Percentiles rank a stretch among this genome's conserved stretches.
These are phyloP conservation scores for Dactylellina drechsleri DNA, from an alignment of 2,329 filamentous ascomycete genomes.

Conservation along the genomic window DNA sequence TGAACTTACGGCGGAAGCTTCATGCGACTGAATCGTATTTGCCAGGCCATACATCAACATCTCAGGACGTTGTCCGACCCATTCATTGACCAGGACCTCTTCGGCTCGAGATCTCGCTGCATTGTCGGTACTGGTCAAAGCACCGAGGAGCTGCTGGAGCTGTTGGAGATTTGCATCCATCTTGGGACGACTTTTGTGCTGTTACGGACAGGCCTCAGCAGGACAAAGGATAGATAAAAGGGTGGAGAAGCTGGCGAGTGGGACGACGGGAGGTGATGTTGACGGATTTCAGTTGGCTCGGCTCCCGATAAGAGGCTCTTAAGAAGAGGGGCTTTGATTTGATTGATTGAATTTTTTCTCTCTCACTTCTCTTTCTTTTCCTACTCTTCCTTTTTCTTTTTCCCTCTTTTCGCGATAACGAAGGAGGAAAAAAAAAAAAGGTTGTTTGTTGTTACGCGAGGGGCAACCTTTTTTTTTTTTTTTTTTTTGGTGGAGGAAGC, in stretches of 20 bases:
- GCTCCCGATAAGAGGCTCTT: constrained; percentile 7
- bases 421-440: constrained; percentile 30
- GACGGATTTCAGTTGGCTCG: constrained; percentile 19
- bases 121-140: constrained; percentile 90
- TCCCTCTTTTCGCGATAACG: constrained; percentile 44
- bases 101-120: constrained; percentile 84
- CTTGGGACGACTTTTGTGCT: constrained; percentile 25
- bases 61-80: constrained; percentile 83
- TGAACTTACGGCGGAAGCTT: constrained; percentile 74
- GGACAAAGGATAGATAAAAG: constrained; percentile 15
- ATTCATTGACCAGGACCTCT: constrained; percentile 88
- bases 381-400: constrained; percentile 12
- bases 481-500: constrained; percentile 10
- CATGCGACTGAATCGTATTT: constrained; percentile 84
- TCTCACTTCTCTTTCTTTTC: constrained; percentile 16
- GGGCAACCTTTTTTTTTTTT: constrained; percentile 43
- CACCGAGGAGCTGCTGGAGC: constrained; percentile 73
- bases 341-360: constrained; percentile 24
- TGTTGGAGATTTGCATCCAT: constrained; percentile 20
- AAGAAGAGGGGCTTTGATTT: constrained; percentile 37
- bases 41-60: constrained; percentile 91
- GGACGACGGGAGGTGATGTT: constrained; percentile 12
- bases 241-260: constrained; percentile 7
- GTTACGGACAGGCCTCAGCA: constrained; percentile 13
- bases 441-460: constrained; percentile 52